These are phyloP conservation scores for Ehretia macrophylla DNA, from an alignment of 257 asterid genomes.

Conservation along the genomic window DNA sequence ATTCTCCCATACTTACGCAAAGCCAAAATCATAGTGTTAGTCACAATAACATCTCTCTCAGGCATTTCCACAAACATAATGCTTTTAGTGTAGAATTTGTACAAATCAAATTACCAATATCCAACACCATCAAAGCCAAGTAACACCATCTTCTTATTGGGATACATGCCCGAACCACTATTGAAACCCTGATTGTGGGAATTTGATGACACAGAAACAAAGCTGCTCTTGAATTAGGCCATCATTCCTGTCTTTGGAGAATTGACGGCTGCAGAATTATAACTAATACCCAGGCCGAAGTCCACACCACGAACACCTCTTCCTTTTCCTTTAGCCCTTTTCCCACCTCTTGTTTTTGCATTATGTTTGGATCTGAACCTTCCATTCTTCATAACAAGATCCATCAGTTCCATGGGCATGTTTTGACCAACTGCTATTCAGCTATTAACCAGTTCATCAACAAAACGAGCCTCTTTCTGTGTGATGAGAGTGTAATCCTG, in stretches of 20 bases:
- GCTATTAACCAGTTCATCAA: slow-evolving; percentile 86
- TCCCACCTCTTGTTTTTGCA: slow-evolving; percentile 99
- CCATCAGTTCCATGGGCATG: no score
- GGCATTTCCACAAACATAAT: no score
- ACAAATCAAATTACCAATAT: no score
- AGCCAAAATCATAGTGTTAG: no score
- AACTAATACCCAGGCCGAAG: slow-evolving; percentile 92
- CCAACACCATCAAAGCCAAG: no score
- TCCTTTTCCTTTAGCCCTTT: slow-evolving; percentile 84
- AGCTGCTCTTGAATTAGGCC: slow-evolving; percentile 76
- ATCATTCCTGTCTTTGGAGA: slow-evolving; percentile 68
- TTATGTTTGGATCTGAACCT: slow-evolving; percentile 95
- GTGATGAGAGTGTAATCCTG: slow-evolving; percentile 86
- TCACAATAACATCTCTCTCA: no score
- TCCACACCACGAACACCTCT: slow-evolving; percentile 95
- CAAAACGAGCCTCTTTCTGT: slow-evolving; percentile 91
- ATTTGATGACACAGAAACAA: slow-evolving; percentile 85
- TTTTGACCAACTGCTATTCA: slow-evolving; percentile 97
- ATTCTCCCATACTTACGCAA: no score
- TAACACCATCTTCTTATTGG: no score
- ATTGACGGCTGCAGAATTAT: slow-evolving; percentile 61
- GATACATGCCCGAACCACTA: no score
- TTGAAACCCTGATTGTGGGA: slow-evolving; percentile 62
- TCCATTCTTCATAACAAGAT: slow-evolving; percentile 99
- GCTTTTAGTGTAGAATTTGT: no score